Base-by-base conservation (phyloP, 441 rosid species). In the Kokia cookei region DNA sequence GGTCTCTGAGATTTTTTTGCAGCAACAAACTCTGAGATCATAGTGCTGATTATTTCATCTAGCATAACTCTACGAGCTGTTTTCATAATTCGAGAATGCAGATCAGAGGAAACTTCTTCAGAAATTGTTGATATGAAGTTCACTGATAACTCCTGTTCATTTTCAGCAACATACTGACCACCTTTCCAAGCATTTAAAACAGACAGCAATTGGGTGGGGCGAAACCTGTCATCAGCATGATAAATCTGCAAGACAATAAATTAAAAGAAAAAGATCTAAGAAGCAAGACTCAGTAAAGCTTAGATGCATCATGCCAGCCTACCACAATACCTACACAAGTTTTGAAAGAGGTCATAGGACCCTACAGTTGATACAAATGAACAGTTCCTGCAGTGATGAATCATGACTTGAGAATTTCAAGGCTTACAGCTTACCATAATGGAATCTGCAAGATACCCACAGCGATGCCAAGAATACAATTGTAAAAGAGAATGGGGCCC, bases 21-120 rank as follows among this genome's bases (percentile, higher is more conserved):
- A 76, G 80, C 80, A 63, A 79, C 71, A 45, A 84, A 85, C 69
- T 89, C 97, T 60, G 90, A 80, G 65, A 90, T 89, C 59, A 84
- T 78, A 73, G 82, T 80, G 80, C 95, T 81, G 72, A 92, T 86
- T 78, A 94, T 88, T 82, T 93, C 98, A 81, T 94, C 94, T 11
- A 96, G 78, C 19, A 89, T 78, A 79, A 90, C 88, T 82, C 96
- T 86, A 71, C 98, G 94, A 55, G 96, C 93, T 54, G 83, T 82
- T 84, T 89, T 92, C 85, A 92, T 78, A 69, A 94, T 87, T 75
- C 93, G 93, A 68, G 84, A 69, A 76, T 94, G 98, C 82, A 96
- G 86, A 82, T 92, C 92, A 73, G 76, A 81, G 80, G 98, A 91
- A 77, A 96, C 82, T 66, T 80, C 91, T 76, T 90, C 93, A 65